Percentiles rank a stretch among this genome's conserved stretches.
phyloP scores from a whole-genome alignment of 2,329 filamentous ascomycete species.

The Dothideomycetidae sp. region DNA sequence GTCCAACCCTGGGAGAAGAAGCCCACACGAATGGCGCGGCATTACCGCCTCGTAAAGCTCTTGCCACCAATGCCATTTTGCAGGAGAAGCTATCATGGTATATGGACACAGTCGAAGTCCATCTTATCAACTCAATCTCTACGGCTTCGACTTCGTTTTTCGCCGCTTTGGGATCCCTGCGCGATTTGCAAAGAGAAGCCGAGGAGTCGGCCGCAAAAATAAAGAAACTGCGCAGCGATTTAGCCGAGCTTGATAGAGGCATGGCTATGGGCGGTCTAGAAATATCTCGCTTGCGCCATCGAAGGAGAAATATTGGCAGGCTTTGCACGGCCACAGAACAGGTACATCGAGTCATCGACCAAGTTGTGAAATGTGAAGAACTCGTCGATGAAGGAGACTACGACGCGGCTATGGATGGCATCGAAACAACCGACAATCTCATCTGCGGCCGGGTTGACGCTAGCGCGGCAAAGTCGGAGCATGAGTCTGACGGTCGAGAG shows the following conservation, averaged over 20 bases:
- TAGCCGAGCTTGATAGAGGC: constrained; percentile 69
- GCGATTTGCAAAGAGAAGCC: constrained; percentile 82
- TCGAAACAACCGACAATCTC: constrained; percentile 65
- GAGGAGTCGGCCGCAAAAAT: constrained; percentile 83
- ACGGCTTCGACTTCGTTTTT: constrained; percentile 94
- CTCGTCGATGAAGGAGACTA: constrained; percentile 73
- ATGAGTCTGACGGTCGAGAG: constrained; percentile 17
- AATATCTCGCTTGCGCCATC: constrained; percentile 67
- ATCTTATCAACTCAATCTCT: constrained; percentile 90
- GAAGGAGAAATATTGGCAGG: constrained; percentile 71
- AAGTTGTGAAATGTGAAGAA: constrained; percentile 61
- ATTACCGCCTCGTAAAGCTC: constrained; percentile 53
- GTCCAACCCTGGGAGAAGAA: constrained; percentile 35
- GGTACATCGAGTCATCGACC: constrained; percentile 62
- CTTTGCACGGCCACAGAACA: constrained; percentile 73
- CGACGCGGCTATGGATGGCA: constrained; percentile 61
- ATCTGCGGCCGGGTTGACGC: constrained; percentile 52
- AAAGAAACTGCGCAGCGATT: constrained; percentile 61
- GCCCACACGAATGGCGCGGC: constrained; percentile 44
- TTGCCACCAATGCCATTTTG: constrained; percentile 91
- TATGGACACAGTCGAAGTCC: constrained; percentile 97
- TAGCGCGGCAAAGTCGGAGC: constrained; percentile 9
- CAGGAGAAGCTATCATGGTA: constrained; percentile 99
- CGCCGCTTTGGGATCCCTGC: constrained; percentile 76
- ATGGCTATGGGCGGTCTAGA: constrained; percentile 75